phyloP scores from a whole-genome alignment of 495 filamentous ascomycete species.

The Neurospora sp. region DNA sequence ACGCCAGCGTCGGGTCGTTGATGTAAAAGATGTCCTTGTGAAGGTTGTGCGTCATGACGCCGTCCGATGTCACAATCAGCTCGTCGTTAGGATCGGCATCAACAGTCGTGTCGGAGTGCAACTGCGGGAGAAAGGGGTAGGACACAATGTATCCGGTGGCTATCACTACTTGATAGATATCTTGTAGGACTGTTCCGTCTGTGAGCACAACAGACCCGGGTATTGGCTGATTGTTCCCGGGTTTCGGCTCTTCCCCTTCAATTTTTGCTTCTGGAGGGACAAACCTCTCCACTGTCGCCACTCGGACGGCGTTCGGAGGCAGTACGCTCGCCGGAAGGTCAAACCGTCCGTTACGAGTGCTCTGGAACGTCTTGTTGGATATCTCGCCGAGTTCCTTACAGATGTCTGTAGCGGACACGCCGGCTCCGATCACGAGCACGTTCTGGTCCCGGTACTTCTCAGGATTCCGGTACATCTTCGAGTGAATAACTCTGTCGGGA shows the following conservation, averaged over 20 bases:
- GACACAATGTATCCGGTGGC: conserved; percentile 58
- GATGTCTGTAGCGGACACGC: conserved; percentile 51
- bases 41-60: conserved; percentile 54
- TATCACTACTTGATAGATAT: conserved; percentile 45
- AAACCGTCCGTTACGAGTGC: conserved; percentile 45
- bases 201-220: conserved; percentile 19
- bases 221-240: conserved; percentile 2
- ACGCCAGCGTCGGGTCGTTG: conserved; percentile 48
- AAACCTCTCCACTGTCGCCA: conserved; percentile 37
- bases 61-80: conserved; percentile 48
- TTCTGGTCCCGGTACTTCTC: conserved; percentile 37
- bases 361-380: conserved; percentile 46
- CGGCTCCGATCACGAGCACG: conserved; percentile 49
- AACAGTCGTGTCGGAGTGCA: conserved; percentile 27
- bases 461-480: conserved; percentile 49
- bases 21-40: conserved; percentile 62
- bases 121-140: conserved; percentile 44
- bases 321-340: conserved; percentile 41
- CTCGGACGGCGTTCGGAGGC: conserved; percentile 37
- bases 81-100: conserved; percentile 33
- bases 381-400: conserved; percentile 43
- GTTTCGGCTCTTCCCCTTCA: conserved; percentile 4
- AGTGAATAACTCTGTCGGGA: conserved; percentile 44
- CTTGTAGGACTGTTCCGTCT: conserved; percentile 31
- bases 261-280: conserved; percentile 4